Conservation (phyloP, 208 protist species). For the Acanthamoeba triangularis region DNA sequence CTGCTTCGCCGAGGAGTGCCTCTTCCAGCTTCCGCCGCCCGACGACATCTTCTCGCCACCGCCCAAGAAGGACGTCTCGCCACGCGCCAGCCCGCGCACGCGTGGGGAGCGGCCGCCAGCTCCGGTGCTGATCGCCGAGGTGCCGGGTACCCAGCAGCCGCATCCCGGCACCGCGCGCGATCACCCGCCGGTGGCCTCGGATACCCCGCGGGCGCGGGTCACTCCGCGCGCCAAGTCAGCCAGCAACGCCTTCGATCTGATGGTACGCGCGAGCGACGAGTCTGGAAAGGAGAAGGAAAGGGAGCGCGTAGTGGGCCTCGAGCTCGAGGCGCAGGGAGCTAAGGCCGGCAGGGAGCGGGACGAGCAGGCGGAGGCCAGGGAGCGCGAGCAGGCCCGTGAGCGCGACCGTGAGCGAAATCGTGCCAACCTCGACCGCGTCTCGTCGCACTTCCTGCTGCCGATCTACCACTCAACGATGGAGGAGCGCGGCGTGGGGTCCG, state of each 20-base stretch:
- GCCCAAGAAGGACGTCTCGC: background rate
- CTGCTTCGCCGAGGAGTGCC: slow-evolving; percentile 62
- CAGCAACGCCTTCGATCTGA: background rate
- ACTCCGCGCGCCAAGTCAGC: background rate
- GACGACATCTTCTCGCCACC: slow-evolving; percentile 14
- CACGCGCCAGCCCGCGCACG: background rate
- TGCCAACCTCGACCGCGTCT: background rate
- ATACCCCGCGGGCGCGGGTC: background rate
- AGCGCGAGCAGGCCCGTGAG: background rate
- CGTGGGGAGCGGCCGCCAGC: background rate
- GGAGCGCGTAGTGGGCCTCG: background rate
- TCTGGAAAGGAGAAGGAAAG: background rate
- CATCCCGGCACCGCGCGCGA: background rate
- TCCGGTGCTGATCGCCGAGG: background rate
- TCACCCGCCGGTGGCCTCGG: background rate
- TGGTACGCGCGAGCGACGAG: background rate
- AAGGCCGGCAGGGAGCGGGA: background rate
- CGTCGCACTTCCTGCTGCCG: slow-evolving; percentile 16
- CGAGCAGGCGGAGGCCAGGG: background rate
- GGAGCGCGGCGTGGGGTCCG: slow-evolving; percentile 13
- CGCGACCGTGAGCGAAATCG: background rate
- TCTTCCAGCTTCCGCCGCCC: slow-evolving; percentile 47
- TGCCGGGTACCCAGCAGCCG: too few relatives aligned
- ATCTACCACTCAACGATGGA: background rate
- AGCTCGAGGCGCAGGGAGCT: background rate